A percentile compares a stretch with the other conserved stretches of the same genome.
Evolutionary conservation across 345 rosid genomes (phyloP).

Genomic region (Pelargonium nanum): DNA sequence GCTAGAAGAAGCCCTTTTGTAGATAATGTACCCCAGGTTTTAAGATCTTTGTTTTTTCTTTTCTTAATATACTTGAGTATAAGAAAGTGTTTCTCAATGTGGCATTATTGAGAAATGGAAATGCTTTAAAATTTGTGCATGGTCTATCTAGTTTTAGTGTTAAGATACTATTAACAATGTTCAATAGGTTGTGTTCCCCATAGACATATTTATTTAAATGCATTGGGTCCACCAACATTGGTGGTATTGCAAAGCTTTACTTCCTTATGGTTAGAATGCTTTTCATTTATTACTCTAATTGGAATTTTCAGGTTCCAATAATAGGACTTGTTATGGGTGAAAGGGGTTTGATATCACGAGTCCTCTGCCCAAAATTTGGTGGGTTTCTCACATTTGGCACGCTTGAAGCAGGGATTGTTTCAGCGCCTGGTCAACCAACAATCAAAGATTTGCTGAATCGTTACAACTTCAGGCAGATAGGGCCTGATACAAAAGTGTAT

Average conservation of each 20-base stretch:
- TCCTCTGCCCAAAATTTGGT: constrained; percentile 84
- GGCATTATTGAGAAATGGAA: background rate
- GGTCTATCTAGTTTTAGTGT: background rate
- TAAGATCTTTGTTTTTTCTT: no score
- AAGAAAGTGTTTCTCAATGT: background rate
- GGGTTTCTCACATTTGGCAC: constrained; percentile 88
- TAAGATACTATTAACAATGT: background rate
- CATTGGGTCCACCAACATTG: background rate
- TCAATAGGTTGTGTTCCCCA: background rate
- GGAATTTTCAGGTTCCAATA: constrained; percentile 57
- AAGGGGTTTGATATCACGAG: constrained; percentile 77
- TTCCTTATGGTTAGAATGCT: background rate
- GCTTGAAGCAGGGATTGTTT: constrained; percentile 63
- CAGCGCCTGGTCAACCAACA: constrained; percentile 95
- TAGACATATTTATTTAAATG: background rate
- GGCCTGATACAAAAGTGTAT: constrained; percentile 80
- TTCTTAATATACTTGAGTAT: no score
- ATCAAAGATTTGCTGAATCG: constrained; percentile 60
- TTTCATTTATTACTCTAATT: background rate
- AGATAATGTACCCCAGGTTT: no score
- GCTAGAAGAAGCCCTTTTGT: no score
- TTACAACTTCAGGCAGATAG: constrained; percentile 69
- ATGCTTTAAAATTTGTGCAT: background rate
- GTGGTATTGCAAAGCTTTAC: background rate
- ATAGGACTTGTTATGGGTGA: constrained; percentile 92